Evolutionary conservation across 148 eudicot genomes (phyloP), one percentile per base, ranked within the genome.

Genomic region (Silene conica): DNA sequence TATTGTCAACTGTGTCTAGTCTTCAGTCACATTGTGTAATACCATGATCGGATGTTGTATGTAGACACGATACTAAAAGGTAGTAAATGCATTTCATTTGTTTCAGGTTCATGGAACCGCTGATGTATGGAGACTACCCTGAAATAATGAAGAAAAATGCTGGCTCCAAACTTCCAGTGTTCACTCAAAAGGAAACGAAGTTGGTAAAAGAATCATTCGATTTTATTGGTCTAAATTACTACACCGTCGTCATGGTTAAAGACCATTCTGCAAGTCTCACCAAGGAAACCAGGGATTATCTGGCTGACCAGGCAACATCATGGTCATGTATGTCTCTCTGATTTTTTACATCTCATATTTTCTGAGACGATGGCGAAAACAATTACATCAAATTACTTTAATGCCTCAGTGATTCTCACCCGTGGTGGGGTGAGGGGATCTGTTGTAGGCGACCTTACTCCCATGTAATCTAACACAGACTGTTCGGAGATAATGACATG

Each of bases 61-160:
- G n/a, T n/a, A n/a, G n/a, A n/a, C n/a, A n/a, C n/a, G n/a, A 26
- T 26, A 26, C 28, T 26, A 31, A 3, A 31, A 31, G 34, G 4
- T 28, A 1, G 3, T 28, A 3, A 1, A 48, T 48, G 54, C 15
- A 48, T 48, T 48, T 28, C 22, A 13, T 62, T 20, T 34, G 12
- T 21, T 1, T 60, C 80, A 89, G 94, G 89, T 71, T 88, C 50
- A 56, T 88, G 79, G 68, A 83, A 59, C 92, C 97, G 21, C 74
- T 92, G 79, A 69, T 80, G 69, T 60, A 67, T 34, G 97, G 94
- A 43, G 90, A 88, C 78, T 92, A 92, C 71, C 97, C 94, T 3
- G 80, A 75, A 25, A 75, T 79, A 63, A 76, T 92, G 80, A 88
- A 88, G 83, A 80, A 11, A 18, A 81, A 75, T 60, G 92, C 58